Conservation (phyloP, 2,329 filamentous ascomycete species). For the Colletotrichum acutatum region DNA sequence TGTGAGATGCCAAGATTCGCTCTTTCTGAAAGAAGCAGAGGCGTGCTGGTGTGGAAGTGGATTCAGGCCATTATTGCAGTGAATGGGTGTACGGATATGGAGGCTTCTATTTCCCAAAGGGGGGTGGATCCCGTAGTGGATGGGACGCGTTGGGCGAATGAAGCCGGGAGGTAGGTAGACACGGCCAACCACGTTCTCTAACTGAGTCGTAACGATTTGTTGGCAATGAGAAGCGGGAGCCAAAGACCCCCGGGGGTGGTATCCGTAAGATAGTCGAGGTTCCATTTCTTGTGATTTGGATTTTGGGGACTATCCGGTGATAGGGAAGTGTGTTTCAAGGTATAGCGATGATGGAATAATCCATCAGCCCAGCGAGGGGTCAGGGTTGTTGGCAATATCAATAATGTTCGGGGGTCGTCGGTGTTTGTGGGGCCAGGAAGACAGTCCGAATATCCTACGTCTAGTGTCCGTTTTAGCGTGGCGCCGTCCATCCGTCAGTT, state of each 20-base stretch:
- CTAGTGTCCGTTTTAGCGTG: not conserved
- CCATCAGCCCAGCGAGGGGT: not conserved
- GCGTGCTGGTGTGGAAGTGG: not conserved
- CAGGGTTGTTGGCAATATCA: not conserved
- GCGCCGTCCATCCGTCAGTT: conserved; percentile 8
- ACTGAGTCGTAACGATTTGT: not conserved
- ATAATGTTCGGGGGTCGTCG: not conserved
- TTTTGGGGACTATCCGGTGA: not conserved
- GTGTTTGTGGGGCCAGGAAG: not conserved
- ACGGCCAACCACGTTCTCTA: not conserved
- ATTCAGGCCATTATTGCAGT: conserved; percentile 27
- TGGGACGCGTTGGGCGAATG: conserved; percentile 16
- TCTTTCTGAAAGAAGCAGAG: not conserved
- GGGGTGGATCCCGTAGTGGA: not conserved
- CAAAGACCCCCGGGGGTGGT: not conserved
- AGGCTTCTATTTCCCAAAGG: not conserved
- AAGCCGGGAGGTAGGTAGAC: conserved; percentile 1
- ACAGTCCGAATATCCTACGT: not conserved
- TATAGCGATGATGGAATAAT: not conserved
- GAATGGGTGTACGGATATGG: conserved; percentile 8
- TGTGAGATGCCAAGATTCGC: not conserved
- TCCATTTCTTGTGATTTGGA: not conserved
- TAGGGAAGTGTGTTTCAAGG: not conserved
- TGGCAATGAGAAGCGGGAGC: not conserved
- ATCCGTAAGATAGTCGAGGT: not conserved